Evolutionary conservation across 2,329 filamentous ascomycete genomes (phyloP).

Genomic region (Apiospora rasikravindrae): DNA sequence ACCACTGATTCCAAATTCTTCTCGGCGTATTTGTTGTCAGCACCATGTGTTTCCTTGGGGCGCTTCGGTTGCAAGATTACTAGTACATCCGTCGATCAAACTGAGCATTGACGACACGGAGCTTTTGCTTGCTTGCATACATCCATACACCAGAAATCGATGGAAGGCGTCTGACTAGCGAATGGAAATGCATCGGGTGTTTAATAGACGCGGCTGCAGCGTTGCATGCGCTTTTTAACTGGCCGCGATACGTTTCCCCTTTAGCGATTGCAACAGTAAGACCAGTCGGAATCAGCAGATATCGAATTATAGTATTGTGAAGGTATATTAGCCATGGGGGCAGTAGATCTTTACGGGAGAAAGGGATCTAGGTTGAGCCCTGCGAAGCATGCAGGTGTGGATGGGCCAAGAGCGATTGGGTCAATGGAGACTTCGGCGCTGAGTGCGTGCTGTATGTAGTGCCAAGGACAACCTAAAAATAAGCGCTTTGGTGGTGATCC

Average conservation of each 20-base stretch:
- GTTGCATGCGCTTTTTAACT: background rate
- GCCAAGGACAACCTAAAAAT: background rate
- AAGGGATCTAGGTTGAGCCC: background rate
- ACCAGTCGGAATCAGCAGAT: background rate
- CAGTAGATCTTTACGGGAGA: background rate
- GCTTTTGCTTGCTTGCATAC: background rate
- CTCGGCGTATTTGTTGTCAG: background rate
- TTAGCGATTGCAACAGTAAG: background rate
- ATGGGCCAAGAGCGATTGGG: background rate
- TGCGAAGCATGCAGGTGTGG: background rate
- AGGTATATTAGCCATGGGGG: background rate
- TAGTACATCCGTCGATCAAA: background rate
- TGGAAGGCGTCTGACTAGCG: background rate
- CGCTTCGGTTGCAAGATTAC: background rate
- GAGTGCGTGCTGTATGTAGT: background rate
- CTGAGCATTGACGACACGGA: background rate
- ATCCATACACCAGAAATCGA: background rate
- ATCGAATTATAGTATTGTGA: background rate
- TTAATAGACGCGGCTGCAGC: background rate
- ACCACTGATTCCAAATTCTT: background rate
- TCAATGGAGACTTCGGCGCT: background rate
- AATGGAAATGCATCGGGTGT: background rate
- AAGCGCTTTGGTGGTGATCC: background rate
- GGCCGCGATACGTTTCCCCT: background rate
- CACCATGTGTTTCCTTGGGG: too few relatives aligned